Base-by-base conservation (phyloP, 768 basidiomycete genomes). In the Daedaleopsis nitida region DNA sequence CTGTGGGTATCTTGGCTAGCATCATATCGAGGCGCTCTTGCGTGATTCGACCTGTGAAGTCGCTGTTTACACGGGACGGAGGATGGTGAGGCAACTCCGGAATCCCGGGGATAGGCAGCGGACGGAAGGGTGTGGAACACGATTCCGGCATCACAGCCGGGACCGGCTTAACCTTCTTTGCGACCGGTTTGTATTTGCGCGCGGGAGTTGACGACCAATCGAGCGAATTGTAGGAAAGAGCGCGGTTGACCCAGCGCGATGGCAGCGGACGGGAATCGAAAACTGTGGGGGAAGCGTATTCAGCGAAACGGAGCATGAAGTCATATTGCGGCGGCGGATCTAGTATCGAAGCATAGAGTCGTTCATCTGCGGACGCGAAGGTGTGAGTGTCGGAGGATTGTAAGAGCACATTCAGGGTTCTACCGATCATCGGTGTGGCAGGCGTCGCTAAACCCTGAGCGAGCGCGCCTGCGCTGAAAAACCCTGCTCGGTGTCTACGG, bases 151-250 rank as follows among this genome's bases (percentile, higher is more conserved):
- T 68, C 49, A 67, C 66, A 0, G 70, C 70, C 0, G 70, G 65
- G 2, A 74, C 72, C 0, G 73, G 72, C 1, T 67, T 27, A 5
- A 71, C 68, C 51, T 72, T 72, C 0, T 64, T 54, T 32, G 72
- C 66, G 0, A 74, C 72, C 0, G 70, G 69, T 52, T 74, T 75
- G 60, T 74, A 74, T 48, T 14, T 4, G 37, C 55, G 0, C 16
- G 24, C 38, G 35, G 47, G 16, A 34, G 5, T 32, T 3, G 27
- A 32, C 1, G 17, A 27, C 2, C 12, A 27, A 12, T 2, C 11
- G 12, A 9, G 32, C 38, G 19, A 16, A 19, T 11, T 3, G 4
- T 32, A 3, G 12, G 58, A 11, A 0, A 64, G 42, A n/a, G 62
- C 62, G 24, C 55, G 32, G 6, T 21, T 5, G 14, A 39, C n/a